Percentiles rank a stretch among this genome's conserved stretches.
Conservation (phyloP, 1,139 yeast genomes). For the Yamadazyma kanchanaburiensis region DNA sequence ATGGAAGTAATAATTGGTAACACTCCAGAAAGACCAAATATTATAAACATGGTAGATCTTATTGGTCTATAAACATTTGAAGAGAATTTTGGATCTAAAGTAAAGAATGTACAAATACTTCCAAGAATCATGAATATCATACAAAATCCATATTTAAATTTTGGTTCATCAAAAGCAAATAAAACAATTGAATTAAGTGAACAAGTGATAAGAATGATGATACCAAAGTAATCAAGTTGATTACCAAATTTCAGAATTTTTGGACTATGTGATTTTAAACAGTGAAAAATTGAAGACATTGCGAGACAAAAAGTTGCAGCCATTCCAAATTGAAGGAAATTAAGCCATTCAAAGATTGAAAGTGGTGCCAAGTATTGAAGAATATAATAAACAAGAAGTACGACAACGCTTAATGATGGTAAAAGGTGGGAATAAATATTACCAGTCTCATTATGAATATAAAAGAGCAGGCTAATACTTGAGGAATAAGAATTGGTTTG, state of each 20-base stretch:
- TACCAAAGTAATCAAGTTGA: slow-evolving; percentile 84
- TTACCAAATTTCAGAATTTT: slow-evolving; percentile 64
- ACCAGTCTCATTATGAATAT: slow-evolving; percentile 81
- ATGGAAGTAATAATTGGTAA: slow-evolving; percentile 63
- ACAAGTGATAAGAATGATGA: slow-evolving; percentile 69
- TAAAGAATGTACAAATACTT: slow-evolving; percentile 55
- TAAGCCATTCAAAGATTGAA: slow-evolving; percentile 40
- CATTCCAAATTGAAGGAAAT: slow-evolving; percentile 36
- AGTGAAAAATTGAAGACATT: slow-evolving; percentile 75
- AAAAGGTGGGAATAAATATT: slow-evolving; percentile 79
- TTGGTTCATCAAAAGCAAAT: slow-evolving; percentile 60
- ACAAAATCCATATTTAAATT: slow-evolving; percentile 41
- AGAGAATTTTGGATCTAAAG: slow-evolving; percentile 64
- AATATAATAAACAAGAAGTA: slow-evolving; percentile 21
- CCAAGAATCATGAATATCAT: slow-evolving; percentile 56
- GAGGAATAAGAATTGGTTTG: slow-evolving; percentile 54
- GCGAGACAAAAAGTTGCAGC: slow-evolving; percentile 57
- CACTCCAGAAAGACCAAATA: slow-evolving; percentile 77
- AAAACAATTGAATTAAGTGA: slow-evolving; percentile 70
- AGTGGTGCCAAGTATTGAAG: slow-evolving; percentile 37
- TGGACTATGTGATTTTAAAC: slow-evolving; percentile 72
- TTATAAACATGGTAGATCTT: slow-evolving; percentile 74
- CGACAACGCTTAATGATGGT: slow-evolving; percentile 52
- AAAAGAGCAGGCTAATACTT: slow-evolving; percentile 56
- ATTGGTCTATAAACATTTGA: slow-evolving; percentile 70